Evolutionary conservation across 1,139 yeast genomes (phyloP).

Genomic region (Candida labiduridarum): DNA sequence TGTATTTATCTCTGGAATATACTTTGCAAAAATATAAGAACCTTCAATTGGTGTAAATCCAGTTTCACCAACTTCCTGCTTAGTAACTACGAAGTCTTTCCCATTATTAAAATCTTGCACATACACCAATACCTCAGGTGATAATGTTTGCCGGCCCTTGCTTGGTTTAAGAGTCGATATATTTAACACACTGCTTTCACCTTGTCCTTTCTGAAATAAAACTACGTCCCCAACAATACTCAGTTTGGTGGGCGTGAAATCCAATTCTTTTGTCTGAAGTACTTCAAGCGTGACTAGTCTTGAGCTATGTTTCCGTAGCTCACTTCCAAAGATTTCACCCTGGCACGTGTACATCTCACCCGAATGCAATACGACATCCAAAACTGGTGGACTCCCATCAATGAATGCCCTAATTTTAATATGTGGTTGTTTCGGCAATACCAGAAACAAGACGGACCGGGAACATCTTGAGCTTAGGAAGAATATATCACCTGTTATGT

Average conservation of each 20-base stretch:
- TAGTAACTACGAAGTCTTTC: background rate
- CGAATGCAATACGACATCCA: constrained; percentile 25
- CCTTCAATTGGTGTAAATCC: background rate
- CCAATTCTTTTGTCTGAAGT: background rate
- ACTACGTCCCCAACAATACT: background rate
- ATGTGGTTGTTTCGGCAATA: constrained; percentile 30
- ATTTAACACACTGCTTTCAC: background rate
- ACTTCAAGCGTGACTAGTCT: background rate
- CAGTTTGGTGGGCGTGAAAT: background rate
- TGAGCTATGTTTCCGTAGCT: constrained; percentile 22
- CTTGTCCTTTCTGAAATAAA: background rate
- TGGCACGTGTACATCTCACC: constrained; percentile 31
- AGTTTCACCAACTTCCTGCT: background rate
- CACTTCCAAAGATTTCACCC: constrained; percentile 45
- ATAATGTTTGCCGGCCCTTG: background rate
- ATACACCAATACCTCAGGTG: background rate
- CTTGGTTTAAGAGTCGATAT: background rate
- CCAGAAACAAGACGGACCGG: constrained; percentile 34
- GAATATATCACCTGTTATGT: constrained; percentile 31
- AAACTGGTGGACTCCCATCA: constrained; percentile 40
- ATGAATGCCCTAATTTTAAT: constrained; percentile 12
- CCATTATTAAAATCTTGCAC: background rate
- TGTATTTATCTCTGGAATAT: background rate
- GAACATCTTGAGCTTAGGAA: constrained; percentile 37
- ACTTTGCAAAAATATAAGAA: background rate